Conservation (phyloP, 306 rosid species). For the Dalbergia cochinchinensis region DNA sequence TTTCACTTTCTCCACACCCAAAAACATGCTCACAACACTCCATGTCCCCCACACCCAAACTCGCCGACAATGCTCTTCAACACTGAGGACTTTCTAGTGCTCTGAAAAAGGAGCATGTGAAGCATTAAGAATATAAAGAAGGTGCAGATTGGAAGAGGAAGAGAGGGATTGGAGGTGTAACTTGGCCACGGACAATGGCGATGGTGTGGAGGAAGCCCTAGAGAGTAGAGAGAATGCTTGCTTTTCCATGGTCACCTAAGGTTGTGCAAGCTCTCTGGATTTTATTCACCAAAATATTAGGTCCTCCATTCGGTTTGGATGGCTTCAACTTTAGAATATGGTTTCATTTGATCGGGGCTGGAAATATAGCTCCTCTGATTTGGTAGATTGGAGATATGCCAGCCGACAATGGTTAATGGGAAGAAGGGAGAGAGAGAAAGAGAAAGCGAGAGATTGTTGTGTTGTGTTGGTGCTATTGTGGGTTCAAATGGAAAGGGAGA, state of each 20-base stretch:
- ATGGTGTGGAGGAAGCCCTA: constrained; percentile 96
- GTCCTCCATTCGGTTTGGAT: constrained; percentile 68
- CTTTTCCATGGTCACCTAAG: constrained; percentile 92
- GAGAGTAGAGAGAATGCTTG: constrained; percentile 83
- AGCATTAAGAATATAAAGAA: not conserved
- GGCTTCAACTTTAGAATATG: not conserved
- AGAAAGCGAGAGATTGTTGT: constrained; percentile 1
- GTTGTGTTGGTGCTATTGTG: not conserved
- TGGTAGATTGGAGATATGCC: not conserved
- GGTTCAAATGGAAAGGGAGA: constrained; percentile 28
- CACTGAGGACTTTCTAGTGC: constrained; percentile 93
- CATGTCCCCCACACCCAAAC: not conserved
- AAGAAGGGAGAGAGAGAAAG: too few relatives aligned
- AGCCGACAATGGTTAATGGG: constrained; percentile 42
- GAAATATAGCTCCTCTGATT: constrained; percentile 26
- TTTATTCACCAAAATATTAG: constrained; percentile 88
- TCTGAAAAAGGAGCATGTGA: constrained; percentile 55
- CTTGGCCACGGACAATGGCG: constrained; percentile 98
- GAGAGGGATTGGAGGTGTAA: constrained; percentile 54
- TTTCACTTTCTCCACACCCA: too few relatives aligned
- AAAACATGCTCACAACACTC: too few relatives aligned
- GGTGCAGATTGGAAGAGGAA: not conserved
- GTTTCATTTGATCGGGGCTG: not conserved
- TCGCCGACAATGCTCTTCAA: constrained; percentile 94
- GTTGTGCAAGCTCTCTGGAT: constrained; percentile 97